Base-by-base conservation (phyloP, 768 basidiomycete genomes). In the Tricholoma hemisulphureum region DNA sequence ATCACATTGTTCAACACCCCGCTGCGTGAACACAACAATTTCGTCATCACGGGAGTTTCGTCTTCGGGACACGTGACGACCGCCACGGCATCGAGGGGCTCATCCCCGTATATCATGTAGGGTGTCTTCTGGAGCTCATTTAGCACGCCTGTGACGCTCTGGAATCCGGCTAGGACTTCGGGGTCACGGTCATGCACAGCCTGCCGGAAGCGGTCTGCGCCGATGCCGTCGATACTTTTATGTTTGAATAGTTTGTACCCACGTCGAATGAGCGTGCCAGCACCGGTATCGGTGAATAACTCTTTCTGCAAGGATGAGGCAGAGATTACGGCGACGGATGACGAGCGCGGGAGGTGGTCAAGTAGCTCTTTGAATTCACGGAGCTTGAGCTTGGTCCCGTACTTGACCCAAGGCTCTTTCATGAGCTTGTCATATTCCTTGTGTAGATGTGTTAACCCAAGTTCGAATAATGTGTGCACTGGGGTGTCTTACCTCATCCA, bases 381-480 rank as follows among this genome's bases (percentile, higher is more conserved):
- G 57, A 99, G 83, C 77, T 98, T 98, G 73, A 99, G 91, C 75
- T 99, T 99, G 62, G 96, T 98, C 59, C 96, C 97, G 70, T 87
- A 98, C 72, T 97, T 97, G 73, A 99, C 96, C 97, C 97, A 99
- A 6, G 95, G 84, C 75, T 98, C 91, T 68, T 95, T 95, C 95
- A 98, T 92, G 58, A 99, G 87, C 21, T 83, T 83, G 63, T 96
- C 92, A 74, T 96, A 98, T 77, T 99, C 97, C 90, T 94, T 67
- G 7, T 58, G 59, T 32, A 51, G 31, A 58, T 11, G 50, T 14
- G 46, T 59, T 14, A 29, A 34, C 29, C 35, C 48, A 48, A 51
- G 16, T 6, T 45, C 18, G 58, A 14, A 16, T 31, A 54, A 31
- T 9, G 46, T 18, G 8, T 29, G 18, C n/a, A n/a, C n/a, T n/a